A percentile compares a stretch with the other conserved stretches of the same genome.
These are phyloP conservation scores for Geum urbanum DNA, from an alignment of 306 rosid genomes.

Conservation along the genomic window DNA sequence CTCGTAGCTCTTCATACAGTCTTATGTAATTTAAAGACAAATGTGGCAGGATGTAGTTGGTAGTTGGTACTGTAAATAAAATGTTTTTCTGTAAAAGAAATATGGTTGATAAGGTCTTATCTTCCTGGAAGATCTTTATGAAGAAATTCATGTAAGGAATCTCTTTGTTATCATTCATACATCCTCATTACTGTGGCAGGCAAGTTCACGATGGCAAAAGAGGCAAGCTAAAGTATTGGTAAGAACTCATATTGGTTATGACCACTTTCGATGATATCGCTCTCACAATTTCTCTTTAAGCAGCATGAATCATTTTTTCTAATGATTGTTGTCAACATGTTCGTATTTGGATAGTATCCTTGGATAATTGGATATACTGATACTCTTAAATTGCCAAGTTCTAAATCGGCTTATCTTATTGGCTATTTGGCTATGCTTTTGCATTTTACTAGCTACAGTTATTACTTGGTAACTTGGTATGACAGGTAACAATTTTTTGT, in stretches of 20 bases:
- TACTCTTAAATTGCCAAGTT: neutral
- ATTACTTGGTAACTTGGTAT: no score
- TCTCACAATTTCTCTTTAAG: neutral
- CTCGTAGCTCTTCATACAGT: conserved; percentile 4
- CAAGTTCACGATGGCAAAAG: conserved; percentile 88
- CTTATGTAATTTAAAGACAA: neutral
- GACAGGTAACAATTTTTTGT: neutral
- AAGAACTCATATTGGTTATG: conserved; percentile 22
- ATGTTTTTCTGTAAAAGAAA: no score
- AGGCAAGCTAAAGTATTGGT: conserved; percentile 91
- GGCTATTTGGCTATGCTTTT: no score
- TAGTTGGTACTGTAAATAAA: neutral
- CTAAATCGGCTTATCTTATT: neutral
- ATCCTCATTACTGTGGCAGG: conserved; percentile 45
- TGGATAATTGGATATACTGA: neutral
- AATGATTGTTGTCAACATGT: no score
- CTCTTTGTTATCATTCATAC: conserved; percentile 15
- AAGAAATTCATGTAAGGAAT: conserved; percentile 4
- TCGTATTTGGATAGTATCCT: neutral
- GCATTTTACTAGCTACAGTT: no score
- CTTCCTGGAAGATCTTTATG: conserved; percentile 14
- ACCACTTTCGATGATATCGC: neutral
- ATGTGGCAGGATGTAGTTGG: neutral
- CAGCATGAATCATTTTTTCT: neutral
- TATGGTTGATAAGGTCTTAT: neutral